Percentiles rank a stretch among this genome's conserved stretches.
Evolutionary conservation across 73 alveolate species (phyloP).

Genomic region (Tetrahymena thermophila): DNA sequence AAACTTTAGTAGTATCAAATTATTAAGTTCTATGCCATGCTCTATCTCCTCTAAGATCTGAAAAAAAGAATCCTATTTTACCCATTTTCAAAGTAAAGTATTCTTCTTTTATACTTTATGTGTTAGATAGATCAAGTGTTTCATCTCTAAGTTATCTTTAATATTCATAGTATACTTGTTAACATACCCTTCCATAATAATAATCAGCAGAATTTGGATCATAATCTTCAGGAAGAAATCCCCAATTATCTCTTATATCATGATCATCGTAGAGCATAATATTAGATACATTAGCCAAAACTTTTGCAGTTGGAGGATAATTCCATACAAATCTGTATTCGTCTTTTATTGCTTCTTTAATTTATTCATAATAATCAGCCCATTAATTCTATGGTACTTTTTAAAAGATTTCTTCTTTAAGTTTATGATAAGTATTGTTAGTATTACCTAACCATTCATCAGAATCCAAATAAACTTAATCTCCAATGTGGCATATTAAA

Average conservation of each 20-base stretch:
- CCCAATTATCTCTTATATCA: slow-evolving; percentile 6
- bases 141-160: neutral
- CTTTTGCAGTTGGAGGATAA: neutral
- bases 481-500: slow-evolving; percentile 4
- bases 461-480: neutral
- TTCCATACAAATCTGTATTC: neutral
- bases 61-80: neutral
- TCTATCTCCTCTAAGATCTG: neutral
- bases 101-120: neutral
- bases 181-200: neutral
- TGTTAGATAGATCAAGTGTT: neutral
- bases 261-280: neutral
- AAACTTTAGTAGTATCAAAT: neutral
- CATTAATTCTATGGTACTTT: neutral
- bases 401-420: neutral
- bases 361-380: neutral
- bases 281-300: neutral
- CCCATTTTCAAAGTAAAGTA: neutral
- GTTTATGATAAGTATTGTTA: neutral
- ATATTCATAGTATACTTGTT: neutral
- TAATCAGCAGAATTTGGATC: neutral
- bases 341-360: neutral
- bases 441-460: neutral
- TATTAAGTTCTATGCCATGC: neutral
- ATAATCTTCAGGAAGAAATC: neutral